Percentiles rank a stretch among this genome's conserved stretches.
These are phyloP conservation scores for Lanzia echinophila DNA, from an alignment of 2,329 filamentous ascomycete genomes.

Conservation along the genomic window DNA sequence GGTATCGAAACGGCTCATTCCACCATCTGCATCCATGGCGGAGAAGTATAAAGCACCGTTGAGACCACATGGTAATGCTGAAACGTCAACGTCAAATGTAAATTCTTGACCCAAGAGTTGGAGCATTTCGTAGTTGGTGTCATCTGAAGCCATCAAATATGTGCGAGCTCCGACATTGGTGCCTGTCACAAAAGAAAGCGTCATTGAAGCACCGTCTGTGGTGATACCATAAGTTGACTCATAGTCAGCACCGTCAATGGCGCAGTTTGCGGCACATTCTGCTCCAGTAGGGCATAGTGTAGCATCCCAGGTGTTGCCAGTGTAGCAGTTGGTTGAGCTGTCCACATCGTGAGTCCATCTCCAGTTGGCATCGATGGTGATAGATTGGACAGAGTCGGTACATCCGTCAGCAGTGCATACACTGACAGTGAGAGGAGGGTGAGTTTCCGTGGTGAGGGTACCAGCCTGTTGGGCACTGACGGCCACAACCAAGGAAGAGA, in stretches of 20 bases:
- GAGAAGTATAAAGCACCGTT: constrained; percentile 67
- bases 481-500: constrained; percentile 39
- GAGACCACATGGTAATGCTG: constrained; percentile 60
- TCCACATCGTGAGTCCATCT: constrained; percentile 47
- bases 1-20: constrained; percentile 41
- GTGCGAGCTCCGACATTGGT: constrained; percentile 49
- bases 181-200: constrained; percentile 46
- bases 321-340: constrained; percentile 37
- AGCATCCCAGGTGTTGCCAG: constrained; percentile 38
- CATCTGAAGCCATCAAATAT: constrained; percentile 55
- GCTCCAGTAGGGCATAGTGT: constrained; percentile 38
- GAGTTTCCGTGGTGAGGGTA: constrained; percentile 40
- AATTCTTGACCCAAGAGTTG: constrained; percentile 62
- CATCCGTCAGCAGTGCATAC: constrained; percentile 44
- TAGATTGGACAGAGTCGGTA: constrained; percentile 39
- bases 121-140: constrained; percentile 59
- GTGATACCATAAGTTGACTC: constrained; percentile 47
- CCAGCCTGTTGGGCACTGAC: constrained; percentile 44
- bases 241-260: constrained; percentile 49
- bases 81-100: constrained; percentile 68
- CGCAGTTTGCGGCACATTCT: constrained; percentile 44
- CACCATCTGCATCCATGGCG: constrained; percentile 58
- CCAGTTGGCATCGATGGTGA: constrained; percentile 53
- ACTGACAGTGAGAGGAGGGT: constrained; percentile 47
- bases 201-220: constrained; percentile 45